Evolutionary conservation across 768 basidiomycete genomes (phyloP).

Genomic region (Clitopilus passeckerianus): DNA sequence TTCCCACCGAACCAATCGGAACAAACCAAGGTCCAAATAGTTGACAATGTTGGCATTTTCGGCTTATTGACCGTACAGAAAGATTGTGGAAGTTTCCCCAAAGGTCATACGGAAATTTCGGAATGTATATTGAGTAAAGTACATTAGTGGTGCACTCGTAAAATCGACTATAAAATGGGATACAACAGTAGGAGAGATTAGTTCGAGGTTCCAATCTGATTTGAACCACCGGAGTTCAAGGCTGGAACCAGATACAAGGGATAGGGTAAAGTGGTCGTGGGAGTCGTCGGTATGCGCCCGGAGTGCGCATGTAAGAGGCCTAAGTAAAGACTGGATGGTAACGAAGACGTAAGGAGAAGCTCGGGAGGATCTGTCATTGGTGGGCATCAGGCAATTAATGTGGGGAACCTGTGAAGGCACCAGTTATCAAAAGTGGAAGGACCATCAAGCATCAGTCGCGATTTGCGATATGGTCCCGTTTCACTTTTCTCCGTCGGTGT

Average conservation of each 20-base stretch:
- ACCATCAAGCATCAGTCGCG: constrained; percentile 7
- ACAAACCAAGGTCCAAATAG: constrained; percentile 33
- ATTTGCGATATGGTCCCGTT: constrained; percentile 9
- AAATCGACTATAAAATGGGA: neutral
- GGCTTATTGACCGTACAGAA: too few relatives aligned
- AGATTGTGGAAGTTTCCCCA: neutral
- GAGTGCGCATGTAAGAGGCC: constrained; percentile 38
- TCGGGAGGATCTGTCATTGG: constrained; percentile 36
- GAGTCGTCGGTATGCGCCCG: constrained; percentile 45
- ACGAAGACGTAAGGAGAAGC: constrained; percentile 42
- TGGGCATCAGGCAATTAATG: constrained; percentile 32
- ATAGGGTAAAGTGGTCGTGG: constrained; percentile 39
- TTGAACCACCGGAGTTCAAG: constrained; percentile 6
- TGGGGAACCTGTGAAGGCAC: constrained; percentile 32
- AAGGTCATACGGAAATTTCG: neutral
- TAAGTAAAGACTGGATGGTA: constrained; percentile 45
- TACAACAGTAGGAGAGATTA: neutral
- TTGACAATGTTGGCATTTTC: constrained; percentile 1
- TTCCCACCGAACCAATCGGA: constrained; percentile 69
- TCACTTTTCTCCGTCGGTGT: constrained; percentile 26
- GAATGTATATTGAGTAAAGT: neutral
- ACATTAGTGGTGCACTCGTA: neutral
- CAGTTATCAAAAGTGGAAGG: constrained; percentile 13
- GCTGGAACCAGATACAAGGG: constrained; percentile 13
- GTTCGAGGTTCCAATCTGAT: neutral